Evolutionary conservation across 306 rosid species (phyloP).

Genomic region (Quercus alba): DNA sequence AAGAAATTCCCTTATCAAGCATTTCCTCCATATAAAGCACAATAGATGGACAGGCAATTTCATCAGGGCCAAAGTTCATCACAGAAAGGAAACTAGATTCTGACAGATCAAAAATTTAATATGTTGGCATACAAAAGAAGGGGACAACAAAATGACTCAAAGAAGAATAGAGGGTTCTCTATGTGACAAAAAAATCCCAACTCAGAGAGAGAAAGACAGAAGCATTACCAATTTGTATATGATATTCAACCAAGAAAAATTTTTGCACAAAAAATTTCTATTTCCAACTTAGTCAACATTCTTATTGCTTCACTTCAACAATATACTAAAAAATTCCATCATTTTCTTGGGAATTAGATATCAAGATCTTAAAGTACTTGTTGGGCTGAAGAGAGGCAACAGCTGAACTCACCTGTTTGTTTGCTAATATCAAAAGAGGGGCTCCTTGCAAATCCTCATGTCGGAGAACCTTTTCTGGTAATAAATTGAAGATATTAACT

Average conservation of each 20-base stretch:
- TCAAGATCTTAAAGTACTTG: neutral
- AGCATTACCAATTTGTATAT: neutral
- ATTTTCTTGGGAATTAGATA: neutral
- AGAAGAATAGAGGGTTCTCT: neutral
- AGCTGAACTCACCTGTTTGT: conserved; percentile 76
- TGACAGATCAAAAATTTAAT: neutral
- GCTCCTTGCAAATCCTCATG: conserved; percentile 99
- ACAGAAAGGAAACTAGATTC: neutral
- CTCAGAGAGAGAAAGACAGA: neutral
- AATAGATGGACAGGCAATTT: neutral
- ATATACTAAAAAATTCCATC: neutral
- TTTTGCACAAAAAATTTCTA: neutral
- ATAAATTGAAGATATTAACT: conserved; percentile 28
- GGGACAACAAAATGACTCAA: neutral
- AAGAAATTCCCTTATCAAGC: neutral
- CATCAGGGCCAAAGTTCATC: neutral
- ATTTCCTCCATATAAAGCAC: neutral
- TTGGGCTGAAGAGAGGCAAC: neutral
- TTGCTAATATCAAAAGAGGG: conserved; percentile 88
- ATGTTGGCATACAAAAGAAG: neutral
- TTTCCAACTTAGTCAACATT: neutral
- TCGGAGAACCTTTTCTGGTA: conserved; percentile 87
- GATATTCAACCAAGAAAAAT: neutral
- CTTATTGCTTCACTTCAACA: neutral
- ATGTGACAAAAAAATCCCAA: neutral